Percentiles rank a stretch among this genome's conserved stretches.
These are phyloP conservation scores for Henckelia pumila DNA, from an alignment of 257 asterid genomes.

Conservation along the genomic window DNA sequence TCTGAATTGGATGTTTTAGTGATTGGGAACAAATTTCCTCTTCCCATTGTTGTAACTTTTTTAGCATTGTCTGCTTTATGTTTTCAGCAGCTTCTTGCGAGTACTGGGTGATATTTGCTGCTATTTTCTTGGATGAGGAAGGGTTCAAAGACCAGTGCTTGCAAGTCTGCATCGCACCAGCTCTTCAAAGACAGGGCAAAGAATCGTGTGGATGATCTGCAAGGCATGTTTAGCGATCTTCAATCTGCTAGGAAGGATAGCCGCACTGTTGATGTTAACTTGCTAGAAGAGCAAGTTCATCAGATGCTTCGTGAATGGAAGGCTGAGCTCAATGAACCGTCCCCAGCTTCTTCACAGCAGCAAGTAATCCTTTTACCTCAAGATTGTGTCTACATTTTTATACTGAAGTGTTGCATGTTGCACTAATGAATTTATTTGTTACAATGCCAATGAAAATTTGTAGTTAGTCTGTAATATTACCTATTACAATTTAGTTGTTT, in stretches of 20 bases:
- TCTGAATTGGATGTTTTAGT: background rate
- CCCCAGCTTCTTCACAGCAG: constrained; percentile 96
- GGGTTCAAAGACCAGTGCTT: constrained; percentile 73
- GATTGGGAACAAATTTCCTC: background rate
- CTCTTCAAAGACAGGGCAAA: constrained; percentile 93
- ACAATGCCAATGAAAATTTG: background rate
- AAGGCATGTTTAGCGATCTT: constrained; percentile 81
- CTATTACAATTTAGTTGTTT: background rate
- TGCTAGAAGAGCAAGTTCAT: constrained; percentile 96
- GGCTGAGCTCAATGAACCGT: constrained; percentile 83
- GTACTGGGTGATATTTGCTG: constrained; percentile 12
- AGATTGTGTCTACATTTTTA: constrained; percentile 10
- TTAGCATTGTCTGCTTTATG: constrained; percentile 18
- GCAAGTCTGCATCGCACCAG: constrained; percentile 84
- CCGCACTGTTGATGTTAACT: constrained; percentile 63
- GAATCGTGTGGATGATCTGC: constrained; percentile 92
- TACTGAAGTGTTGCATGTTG: constrained; percentile 13
- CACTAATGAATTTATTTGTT: constrained; percentile 4
- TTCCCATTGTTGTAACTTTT: background rate
- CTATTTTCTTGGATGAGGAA: constrained; percentile 59
- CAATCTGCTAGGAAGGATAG: constrained; percentile 94
- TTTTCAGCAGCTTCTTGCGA: constrained; percentile 39
- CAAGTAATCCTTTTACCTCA: constrained; percentile 46
- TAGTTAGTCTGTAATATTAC: background rate
- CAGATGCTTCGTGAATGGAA: constrained; percentile 99